Evolutionary conservation across 2,329 filamentous ascomycete genomes (phyloP), one percentile per base, ranked within the genome.

Genomic region (Ophiocordyceps camponoti-rufipedis): DNA sequence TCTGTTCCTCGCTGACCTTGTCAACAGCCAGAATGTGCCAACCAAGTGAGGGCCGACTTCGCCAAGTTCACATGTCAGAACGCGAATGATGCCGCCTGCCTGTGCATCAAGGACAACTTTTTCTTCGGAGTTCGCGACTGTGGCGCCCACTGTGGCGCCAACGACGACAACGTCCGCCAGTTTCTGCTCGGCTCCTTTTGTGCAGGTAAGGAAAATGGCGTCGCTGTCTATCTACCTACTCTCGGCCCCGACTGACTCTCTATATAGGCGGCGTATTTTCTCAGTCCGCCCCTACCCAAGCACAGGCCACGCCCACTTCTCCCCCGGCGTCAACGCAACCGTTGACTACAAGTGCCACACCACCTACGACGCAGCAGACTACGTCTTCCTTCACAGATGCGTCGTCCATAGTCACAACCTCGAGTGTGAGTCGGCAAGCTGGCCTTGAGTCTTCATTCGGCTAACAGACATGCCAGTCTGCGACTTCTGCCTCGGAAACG

Each of bases 91-190:
- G 53, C 54, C 18, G 51, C 55, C 14, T 71, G 69, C 48, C 56
- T 71, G 14, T 71, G 69, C 50, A 52, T 48, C 28, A 48, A 48
- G 16, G 19, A 44, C 31, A 45, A 52, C 39, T 52, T 59, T 40
- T 45, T 47, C 32, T 54, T 48, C 46, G 62, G 61, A 32, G 55
- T 64, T 45, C 51, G 54, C n/a, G 62, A 65, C 44, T 65, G 63
- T 47, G 56, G 57, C 31, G 49, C 48, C 23, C 52, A 55, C 10
- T 63, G 61, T 43, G 50, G 51, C 7, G 55, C 57, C 12, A 54
- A 52, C 4, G 55, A 55, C 6, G 48, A 53, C 28, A 56, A 61
- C 46, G 49, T 62, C 10, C 54, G 55, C 14, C 43, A 51, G 8
- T 59, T 53, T 29, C 48, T 52, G 13, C 53, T 53, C 13, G 46